Base-by-base conservation (phyloP, 2,329 filamentous ascomycete genomes). In the Hymenoscyphus repandus region DNA sequence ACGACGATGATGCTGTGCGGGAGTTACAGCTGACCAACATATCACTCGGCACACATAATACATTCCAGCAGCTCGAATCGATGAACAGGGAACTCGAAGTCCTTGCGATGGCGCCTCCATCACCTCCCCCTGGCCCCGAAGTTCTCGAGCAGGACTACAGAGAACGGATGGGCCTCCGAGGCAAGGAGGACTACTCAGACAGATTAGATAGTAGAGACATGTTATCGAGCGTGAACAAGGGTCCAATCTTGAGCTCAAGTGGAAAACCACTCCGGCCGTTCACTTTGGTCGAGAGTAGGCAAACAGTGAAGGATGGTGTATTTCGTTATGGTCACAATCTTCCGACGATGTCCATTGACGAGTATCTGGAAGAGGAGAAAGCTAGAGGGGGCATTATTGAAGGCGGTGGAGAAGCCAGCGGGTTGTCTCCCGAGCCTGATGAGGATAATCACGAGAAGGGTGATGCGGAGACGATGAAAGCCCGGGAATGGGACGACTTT, bases 301-400 rank as follows among this genome's bases (percentile, higher is more conserved):
- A 89, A 55, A 84, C 90, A 54, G 70, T 96, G 52, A 80, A 84
- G 53, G 77, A 84, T 52, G 86, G 86, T 2, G 92, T 99, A 0
- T 99, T 99, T 70, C 79, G 88, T 49, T 82, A 90, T 0, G 90
- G 93, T 6, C 93, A 99, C 67, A 96, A 89, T 69, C 72, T 99
- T 52, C 93, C 93, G 1, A 97, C 93, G 2, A 97, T 99, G 93
- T 88, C 83, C 1, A 96, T 99, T 55, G 93, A 99, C 61, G 93
- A 99, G 72, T 99, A 97, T 65, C 75, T 99, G 13, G 93, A 95
- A 47, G 92, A 97, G 69, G 93, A 97, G 72, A 79, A 80, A 64
- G 79, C 80, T 58, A 76, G 88, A 55, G 93, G 93, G 13, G 89
- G 89, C 17, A 91, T 99, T 52, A 88, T 97, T 49, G 87, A 96